These are phyloP conservation scores for Corchorus capsularis DNA, from an alignment of 345 rosid species.

Conservation along the genomic window DNA sequence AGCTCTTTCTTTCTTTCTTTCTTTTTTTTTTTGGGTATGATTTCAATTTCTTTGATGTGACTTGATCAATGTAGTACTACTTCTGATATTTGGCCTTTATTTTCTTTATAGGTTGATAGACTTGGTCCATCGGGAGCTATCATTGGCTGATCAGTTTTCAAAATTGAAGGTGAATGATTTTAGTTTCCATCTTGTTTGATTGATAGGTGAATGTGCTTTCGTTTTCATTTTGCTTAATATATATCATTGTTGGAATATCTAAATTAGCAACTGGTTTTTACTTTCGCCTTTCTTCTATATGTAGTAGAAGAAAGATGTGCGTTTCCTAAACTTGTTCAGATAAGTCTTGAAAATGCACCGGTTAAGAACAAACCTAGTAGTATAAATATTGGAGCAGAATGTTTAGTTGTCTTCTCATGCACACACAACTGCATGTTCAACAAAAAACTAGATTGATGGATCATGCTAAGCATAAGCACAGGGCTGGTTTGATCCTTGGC, in stretches of 20 bases:
- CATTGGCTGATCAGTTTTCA: conserved; percentile 84
- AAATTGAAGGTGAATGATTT: conserved; percentile 67
- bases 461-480: background rate
- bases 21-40: background rate
- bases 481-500: background rate
- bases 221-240: background rate
- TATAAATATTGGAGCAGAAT: background rate
- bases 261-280: background rate
- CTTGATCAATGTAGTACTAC: background rate
- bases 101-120: conserved; percentile 72
- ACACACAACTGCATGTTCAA: background rate
- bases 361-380: background rate
- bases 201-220: background rate
- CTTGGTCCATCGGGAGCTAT: conserved; percentile 85
- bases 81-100: background rate
- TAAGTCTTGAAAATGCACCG: conserved; percentile 2
- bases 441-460: background rate
- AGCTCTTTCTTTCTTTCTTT: background rate
- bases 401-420: background rate
- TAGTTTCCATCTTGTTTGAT: conserved; percentile 5
- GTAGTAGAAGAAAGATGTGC: background rate
- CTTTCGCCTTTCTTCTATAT: background rate
- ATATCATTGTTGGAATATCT: background rate
- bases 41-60: background rate
- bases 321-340: background rate